Base-by-base conservation (phyloP, 2,329 filamentous ascomycete genomes). In the Xylaria sp. region DNA sequence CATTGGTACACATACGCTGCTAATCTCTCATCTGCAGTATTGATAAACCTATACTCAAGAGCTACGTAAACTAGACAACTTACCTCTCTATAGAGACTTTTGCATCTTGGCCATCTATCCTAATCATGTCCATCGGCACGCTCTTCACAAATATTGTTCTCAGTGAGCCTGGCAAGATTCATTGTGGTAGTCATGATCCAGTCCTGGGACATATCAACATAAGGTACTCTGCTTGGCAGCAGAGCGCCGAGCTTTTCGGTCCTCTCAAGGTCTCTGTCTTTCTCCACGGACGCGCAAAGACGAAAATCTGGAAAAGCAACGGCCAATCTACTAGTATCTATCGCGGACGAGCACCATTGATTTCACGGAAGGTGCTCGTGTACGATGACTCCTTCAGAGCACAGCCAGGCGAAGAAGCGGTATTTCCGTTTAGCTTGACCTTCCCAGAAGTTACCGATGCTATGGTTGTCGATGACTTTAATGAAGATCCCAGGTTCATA, bases 281-380 rank as follows among this genome's bases (percentile, higher is more conserved):
- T 13, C 61, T 71, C 6, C 69, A 71, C n/a, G 69, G 69, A 44
- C 67, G 67, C 4, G 67, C 69, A 2, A 71, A 71, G 54, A 65
- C 69, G 15, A 70, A 71, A 31, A 48, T 71, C 28, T 65, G 67
- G 63, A 64, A 61, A 20, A 53, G 40, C 4, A 67, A 54, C 15
- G 63, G 64, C 0, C 60, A 71, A 51, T 51, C 6, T 20, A 67
- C 60, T 7, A 38, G 10, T 38, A 33, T 67, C 42, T 71, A 67
- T 51, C 67, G 69, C 36, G 67, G 67, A 17, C 69, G 67, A n/a
- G 69, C 64, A 28, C 51, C 51, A 4, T 56, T 71, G 26, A 56
- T 69, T 28, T 33, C 46, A 6, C 54, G 28, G 3, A 48, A 15
- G 17, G 40, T 59, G n/a, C 31, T 67, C 23, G 7, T 71, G 4